phyloP scores from a whole-genome alignment of 225 moss, liverwort and hornwort species.

The Asterella californica region DNA sequence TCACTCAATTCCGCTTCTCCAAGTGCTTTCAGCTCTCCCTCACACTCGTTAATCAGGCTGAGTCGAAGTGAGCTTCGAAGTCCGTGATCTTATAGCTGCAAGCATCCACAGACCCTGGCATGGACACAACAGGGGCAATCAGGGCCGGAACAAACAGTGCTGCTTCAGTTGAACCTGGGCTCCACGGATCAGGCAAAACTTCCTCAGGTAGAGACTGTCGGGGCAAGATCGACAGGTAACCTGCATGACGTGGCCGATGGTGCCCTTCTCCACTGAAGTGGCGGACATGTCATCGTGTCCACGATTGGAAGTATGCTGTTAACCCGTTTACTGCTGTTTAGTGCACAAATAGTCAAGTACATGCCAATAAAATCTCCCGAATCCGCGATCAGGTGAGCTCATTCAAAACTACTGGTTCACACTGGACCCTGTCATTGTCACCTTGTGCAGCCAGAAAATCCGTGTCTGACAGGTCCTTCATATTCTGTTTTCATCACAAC shows the following conservation, averaged over 20 bases:
- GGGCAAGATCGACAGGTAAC: background rate
- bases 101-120: background rate
- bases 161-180: background rate
- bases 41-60: background rate
- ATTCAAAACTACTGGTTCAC: background rate
- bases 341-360: background rate
- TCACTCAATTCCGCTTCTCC: background rate
- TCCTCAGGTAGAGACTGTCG: background rate
- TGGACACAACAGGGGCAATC: background rate
- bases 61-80: background rate
- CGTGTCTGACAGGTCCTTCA: background rate
- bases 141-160: too few relatives aligned
- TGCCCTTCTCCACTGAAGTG: background rate
- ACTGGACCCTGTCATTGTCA: background rate
- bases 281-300: slow-evolving; percentile 1
- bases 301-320: background rate
- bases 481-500: too few relatives aligned
- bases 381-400: too few relatives aligned
- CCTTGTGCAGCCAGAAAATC: background rate
- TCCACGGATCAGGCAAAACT: background rate
- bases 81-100: background rate
- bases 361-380: background rate
- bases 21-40: slow-evolving; percentile 10
- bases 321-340: background rate
- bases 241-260: background rate